A percentile compares a stretch with the other conserved stretches of the same genome.
These are phyloP conservation scores for Pseudonectria buxi DNA, from an alignment of 2,329 filamentous ascomycete species.

Conservation along the genomic window DNA sequence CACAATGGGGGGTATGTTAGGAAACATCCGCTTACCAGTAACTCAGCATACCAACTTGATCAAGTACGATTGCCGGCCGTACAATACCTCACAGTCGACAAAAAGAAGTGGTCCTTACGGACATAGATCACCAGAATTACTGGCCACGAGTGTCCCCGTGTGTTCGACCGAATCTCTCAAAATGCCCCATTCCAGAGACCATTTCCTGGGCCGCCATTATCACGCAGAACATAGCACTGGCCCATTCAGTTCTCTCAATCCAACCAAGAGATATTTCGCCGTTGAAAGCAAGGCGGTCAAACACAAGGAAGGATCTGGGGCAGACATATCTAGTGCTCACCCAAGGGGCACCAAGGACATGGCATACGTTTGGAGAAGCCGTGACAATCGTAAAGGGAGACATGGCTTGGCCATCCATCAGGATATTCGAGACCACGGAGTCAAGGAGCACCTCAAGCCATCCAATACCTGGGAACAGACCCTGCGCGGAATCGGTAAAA, in stretches of 20 bases:
- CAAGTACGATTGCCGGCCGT: too few species aligned
- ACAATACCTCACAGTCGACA: too few species aligned
- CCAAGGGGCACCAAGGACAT: slow-evolving; percentile 34
- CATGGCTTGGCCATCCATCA: slow-evolving; percentile 24
- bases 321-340: too few species aligned
- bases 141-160: too few species aligned
- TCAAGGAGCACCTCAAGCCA: slow-evolving; percentile 13
- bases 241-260: slow-evolving; percentile 7
- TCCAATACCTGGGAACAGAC: slow-evolving; percentile 24
- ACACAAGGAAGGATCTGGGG: not conserved
- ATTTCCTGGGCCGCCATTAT: slow-evolving; percentile 9
- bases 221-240: slow-evolving; percentile 6
- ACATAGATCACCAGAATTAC: too few species aligned
- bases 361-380: slow-evolving; percentile 32
- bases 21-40: too few species aligned
- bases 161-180: too few species aligned
- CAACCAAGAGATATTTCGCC: slow-evolving; percentile 6
- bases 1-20: too few species aligned
- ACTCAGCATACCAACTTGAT: too few species aligned
- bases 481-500: slow-evolving; percentile 26
- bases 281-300: slow-evolving; percentile 1
- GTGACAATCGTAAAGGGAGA: slow-evolving; percentile 37
- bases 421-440: slow-evolving; percentile 6
- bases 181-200: slow-evolving; percentile 2
- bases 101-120: too few species aligned